phyloP scores from a whole-genome alignment of 148 eudicot genomes.

The Agrostemma githago region DNA sequence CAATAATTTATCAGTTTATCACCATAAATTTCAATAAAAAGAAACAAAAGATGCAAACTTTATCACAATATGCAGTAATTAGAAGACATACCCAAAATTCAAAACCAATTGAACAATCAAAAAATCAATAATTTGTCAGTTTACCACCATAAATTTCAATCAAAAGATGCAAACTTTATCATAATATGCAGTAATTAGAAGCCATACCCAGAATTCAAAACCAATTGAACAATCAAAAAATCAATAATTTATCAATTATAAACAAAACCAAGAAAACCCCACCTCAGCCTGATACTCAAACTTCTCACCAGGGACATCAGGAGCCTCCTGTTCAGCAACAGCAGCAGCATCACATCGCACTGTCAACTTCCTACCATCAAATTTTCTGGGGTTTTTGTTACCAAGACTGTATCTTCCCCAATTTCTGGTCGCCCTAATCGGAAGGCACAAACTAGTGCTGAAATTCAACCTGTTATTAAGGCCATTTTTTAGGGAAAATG shows the following conservation, averaged over 20 bases:
- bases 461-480: constrained; percentile 23
- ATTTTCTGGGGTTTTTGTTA: constrained; percentile 32
- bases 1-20: no score
- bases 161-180: background rate
- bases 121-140: no score
- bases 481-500: constrained; percentile 27
- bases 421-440: constrained; percentile 31
- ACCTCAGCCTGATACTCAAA: constrained; percentile 97
- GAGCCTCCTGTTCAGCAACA: constrained; percentile 70
- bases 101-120: no score
- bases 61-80: background rate
- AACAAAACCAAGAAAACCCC: constrained; percentile 19
- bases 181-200: background rate
- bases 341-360: constrained; percentile 76
- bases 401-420: constrained; percentile 39
- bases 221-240: background rate
- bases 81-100: no score
- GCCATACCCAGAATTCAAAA: background rate
- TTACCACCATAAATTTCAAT: no score
- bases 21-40: no score
- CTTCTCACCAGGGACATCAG: constrained; percentile 62
- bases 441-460: constrained; percentile 43
- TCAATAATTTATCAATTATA: background rate
- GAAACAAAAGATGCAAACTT: background rate
- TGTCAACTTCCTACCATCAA: constrained; percentile 25